Percentiles rank a stretch among this genome's conserved stretches.
phyloP scores from a whole-genome alignment of 371 early-diverging fungal genomes.

The Saksenaea vasiformis region DNA sequence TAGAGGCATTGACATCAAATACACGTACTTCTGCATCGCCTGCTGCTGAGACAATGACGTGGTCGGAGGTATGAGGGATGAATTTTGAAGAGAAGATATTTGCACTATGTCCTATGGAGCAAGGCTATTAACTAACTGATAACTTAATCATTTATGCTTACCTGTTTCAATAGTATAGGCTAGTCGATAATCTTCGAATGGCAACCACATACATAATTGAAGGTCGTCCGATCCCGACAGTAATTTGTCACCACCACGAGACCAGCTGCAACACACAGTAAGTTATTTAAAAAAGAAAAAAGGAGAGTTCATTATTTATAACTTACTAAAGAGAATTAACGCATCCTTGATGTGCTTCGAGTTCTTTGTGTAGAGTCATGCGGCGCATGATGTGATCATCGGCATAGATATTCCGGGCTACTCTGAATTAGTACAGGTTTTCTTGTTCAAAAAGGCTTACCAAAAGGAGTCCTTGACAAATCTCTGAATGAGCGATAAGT shows the following conservation, averaged over 20 bases:
- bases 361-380: slow-evolving; percentile 35
- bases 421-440: background rate
- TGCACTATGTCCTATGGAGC: slow-evolving; percentile 58
- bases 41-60: slow-evolving; percentile 66
- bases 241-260: slow-evolving; percentile 54
- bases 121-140: background rate
- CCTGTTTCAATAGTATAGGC: slow-evolving; percentile 25
- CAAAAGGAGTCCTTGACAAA: background rate
- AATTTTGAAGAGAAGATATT: slow-evolving; percentile 82
- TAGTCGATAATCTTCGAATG: slow-evolving; percentile 30
- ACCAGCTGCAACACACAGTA: slow-evolving; percentile 54
- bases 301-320: too few species aligned
- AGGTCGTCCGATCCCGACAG: slow-evolving; percentile 73
- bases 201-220: slow-evolving; percentile 56
- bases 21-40: slow-evolving; percentile 69
- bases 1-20: slow-evolving; percentile 52
- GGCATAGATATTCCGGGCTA: slow-evolving; percentile 32
- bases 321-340: slow-evolving; percentile 73
- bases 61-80: slow-evolving; percentile 65
- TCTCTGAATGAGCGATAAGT: background rate
- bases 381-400: slow-evolving; percentile 27
- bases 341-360: slow-evolving; percentile 74
- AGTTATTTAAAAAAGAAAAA: slow-evolving; percentile 3
- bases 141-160: slow-evolving; percentile 10
- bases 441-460: background rate